phyloP scores from a whole-genome alignment of 306 rosid species.

The Corylus americana region DNA sequence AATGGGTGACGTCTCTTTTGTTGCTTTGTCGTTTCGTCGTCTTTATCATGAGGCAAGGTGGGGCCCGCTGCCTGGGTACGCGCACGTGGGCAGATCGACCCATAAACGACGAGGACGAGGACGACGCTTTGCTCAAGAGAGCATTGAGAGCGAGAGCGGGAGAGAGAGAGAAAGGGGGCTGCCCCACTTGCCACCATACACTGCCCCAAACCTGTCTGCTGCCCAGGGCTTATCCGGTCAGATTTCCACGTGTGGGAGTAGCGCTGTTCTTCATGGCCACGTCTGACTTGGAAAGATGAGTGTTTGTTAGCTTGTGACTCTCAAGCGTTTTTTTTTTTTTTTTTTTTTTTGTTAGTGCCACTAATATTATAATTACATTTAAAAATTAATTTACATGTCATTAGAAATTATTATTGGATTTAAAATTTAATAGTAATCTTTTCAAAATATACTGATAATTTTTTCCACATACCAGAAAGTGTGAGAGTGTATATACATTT shows the following conservation, averaged over 20 bases:
- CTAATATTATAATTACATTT: no score
- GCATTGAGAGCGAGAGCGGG: no score
- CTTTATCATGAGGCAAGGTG: slow-evolving; percentile 27
- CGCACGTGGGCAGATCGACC: slow-evolving; percentile 49
- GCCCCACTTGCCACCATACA: slow-evolving; percentile 28
- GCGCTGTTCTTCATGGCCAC: neutral
- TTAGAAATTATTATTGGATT: no score
- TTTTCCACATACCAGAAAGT: no score
- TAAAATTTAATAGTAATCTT: no score
- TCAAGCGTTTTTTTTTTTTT: no score
- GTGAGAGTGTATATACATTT: no score
- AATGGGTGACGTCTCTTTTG: slow-evolving; percentile 27
- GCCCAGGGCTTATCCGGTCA: slow-evolving; percentile 27
- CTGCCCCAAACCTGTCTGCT: slow-evolving; percentile 21
- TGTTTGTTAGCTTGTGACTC: no score
- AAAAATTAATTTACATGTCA: no score
- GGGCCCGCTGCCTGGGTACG: slow-evolving; percentile 24
- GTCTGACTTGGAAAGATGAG: no score
- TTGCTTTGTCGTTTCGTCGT: slow-evolving; percentile 26
- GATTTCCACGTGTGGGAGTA: slow-evolving; percentile 16
- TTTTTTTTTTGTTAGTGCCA: no score
- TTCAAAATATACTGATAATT: no score
- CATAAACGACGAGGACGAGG: neutral
- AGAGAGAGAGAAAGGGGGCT: neutral
- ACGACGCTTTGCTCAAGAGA: neutral